Conservation (phyloP, 2,329 filamentous ascomycete genomes). For the Aspergillus udagawae region DNA sequence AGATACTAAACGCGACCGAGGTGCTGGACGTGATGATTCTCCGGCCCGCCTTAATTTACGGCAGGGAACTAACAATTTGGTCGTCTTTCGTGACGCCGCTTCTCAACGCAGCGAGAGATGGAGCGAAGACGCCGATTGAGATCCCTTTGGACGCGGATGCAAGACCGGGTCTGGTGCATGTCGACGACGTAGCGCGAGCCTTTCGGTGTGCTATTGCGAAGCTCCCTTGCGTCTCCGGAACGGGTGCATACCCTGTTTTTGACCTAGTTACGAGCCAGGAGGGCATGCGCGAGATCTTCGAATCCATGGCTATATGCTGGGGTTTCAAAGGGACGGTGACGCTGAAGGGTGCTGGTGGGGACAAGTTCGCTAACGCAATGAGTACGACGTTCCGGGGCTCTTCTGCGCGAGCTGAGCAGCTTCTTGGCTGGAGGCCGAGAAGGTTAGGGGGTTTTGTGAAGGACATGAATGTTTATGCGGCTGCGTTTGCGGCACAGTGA, state of each 20-base stretch:
- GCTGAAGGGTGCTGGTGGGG: no score
- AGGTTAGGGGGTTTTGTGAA: no score
- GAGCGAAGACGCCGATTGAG: background rate
- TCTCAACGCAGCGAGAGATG: conserved; percentile 8
- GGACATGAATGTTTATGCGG: no score
- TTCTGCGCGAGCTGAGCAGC: no score
- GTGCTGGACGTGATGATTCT: conserved; percentile 3
- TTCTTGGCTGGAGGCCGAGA: no score
- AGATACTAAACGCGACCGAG: background rate
- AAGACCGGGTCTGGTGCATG: conserved; percentile 3
- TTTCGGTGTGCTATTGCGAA: conserved; percentile 32
- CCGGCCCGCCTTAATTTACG: conserved; percentile 26
- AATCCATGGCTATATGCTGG: no score
- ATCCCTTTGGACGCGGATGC: background rate
- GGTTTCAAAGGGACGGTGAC: no score
- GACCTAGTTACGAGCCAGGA: conserved; percentile 28
- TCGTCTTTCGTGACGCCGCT: conserved; percentile 10
- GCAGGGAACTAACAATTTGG: conserved; percentile 31
- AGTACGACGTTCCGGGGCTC: no score
- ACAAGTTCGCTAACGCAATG: no score
- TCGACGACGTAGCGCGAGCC: conserved; percentile 36
- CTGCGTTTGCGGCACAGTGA: no score
- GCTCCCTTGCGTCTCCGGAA: conserved; percentile 17
- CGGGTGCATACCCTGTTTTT: conserved; percentile 36
- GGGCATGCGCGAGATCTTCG: conserved; percentile 19